Evolutionary conservation across 768 basidiomycete species (phyloP).

Genomic region (Tulasnella sp.): DNA sequence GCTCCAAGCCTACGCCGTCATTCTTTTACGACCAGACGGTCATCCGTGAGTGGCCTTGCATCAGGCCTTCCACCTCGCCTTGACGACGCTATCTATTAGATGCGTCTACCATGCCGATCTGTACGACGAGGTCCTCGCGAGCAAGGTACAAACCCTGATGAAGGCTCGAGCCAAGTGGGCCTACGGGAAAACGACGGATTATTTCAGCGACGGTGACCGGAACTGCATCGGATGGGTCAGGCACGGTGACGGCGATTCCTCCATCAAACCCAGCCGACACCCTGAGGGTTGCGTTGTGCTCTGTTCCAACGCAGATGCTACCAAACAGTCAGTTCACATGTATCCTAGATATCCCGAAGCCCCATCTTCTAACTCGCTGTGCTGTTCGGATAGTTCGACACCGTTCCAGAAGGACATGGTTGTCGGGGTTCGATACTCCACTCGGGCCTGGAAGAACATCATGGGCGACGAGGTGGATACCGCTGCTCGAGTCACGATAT

Average conservation of each 20-base stretch:
- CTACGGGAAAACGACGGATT: slow-evolving; percentile 54
- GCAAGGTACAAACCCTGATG: slow-evolving; percentile 45
- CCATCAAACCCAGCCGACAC: slow-evolving; percentile 14
- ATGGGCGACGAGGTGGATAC: neutral
- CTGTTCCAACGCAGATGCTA: slow-evolving; percentile 43
- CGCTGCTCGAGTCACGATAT: neutral
- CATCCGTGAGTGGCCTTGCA: slow-evolving; percentile 49
- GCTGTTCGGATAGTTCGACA: neutral
- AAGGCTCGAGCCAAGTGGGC: slow-evolving; percentile 54
- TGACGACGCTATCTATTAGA: slow-evolving; percentile 29
- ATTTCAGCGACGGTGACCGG: slow-evolving; percentile 31
- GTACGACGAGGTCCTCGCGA: slow-evolving; percentile 38
- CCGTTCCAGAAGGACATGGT: slow-evolving; percentile 1
- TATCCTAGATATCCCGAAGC: too few species aligned
- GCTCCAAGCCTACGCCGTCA: slow-evolving; percentile 70
- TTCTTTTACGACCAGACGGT: slow-evolving; percentile 57
- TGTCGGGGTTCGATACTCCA: neutral
- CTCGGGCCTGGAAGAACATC: slow-evolving; percentile 6
- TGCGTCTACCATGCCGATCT: slow-evolving; percentile 85
- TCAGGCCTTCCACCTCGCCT: neutral
- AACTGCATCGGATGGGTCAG: slow-evolving; percentile 74
- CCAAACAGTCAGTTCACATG: neutral
- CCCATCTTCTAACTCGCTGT: neutral
- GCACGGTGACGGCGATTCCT: slow-evolving; percentile 39
- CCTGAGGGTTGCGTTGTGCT: slow-evolving; percentile 60